Conservation (phyloP, 768 basidiomycete species). For the Asterophora lycoperdoides region DNA sequence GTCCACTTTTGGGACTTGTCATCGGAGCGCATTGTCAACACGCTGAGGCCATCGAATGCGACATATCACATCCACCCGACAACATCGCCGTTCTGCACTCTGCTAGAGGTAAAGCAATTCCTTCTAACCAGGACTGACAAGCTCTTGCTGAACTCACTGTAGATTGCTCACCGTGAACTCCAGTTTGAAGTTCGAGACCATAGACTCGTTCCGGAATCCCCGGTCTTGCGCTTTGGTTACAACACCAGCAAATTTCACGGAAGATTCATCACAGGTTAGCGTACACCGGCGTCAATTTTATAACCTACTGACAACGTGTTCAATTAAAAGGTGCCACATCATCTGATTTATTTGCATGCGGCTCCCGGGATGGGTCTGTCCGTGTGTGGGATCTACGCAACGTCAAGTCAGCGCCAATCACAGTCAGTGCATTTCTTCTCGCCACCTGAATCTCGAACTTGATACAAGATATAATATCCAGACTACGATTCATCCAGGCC, state of each 20-base stretch:
- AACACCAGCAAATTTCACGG: slow-evolving; percentile 32
- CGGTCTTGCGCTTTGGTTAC: slow-evolving; percentile 45
- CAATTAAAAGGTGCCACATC: slow-evolving; percentile 13
- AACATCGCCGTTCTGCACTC: slow-evolving; percentile 33
- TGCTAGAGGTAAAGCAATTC: slow-evolving; percentile 36
- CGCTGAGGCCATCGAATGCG: slow-evolving; percentile 38
- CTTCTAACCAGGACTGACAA: slow-evolving; percentile 3
- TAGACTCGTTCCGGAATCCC: slow-evolving; percentile 30
- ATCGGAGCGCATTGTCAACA: slow-evolving; percentile 38
- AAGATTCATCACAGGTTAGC: slow-evolving; percentile 41
- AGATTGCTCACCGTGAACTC: slow-evolving; percentile 48
- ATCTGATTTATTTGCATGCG: slow-evolving; percentile 37
- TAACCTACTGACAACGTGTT: neutral
- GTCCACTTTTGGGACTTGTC: slow-evolving; percentile 43
- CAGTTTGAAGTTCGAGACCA: slow-evolving; percentile 52
- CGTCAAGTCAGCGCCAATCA: slow-evolving; percentile 18
- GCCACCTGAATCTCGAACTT: neutral
- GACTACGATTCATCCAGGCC: slow-evolving; percentile 30
- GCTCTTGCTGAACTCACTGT: neutral
- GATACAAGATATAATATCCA: slow-evolving; percentile 10
- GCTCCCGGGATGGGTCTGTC: slow-evolving; percentile 37
- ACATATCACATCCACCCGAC: slow-evolving; percentile 40
- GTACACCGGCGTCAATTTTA: neutral
- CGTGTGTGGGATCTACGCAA: slow-evolving; percentile 48
- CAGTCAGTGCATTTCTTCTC: slow-evolving; percentile 16